Evolutionary conservation across 2,329 filamentous ascomycete genomes (phyloP).

Genomic region (Diaporthe nobilis): DNA sequence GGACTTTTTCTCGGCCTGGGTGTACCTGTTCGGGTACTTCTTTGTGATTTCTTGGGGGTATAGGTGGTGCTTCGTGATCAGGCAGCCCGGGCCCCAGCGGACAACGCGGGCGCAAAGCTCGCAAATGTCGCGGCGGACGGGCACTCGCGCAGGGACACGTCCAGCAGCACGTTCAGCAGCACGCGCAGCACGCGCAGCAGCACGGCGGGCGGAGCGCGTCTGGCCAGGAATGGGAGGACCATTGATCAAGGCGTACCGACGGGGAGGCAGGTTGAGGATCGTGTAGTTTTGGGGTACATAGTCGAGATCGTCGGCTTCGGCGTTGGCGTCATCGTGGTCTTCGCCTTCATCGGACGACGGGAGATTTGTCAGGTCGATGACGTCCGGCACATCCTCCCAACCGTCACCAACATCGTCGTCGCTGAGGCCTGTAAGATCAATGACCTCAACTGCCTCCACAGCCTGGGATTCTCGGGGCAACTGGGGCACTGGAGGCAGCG

Average conservation of each 20-base stretch:
- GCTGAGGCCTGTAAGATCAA: slow-evolving; percentile 24
- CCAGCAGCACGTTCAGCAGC: background rate
- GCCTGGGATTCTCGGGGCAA: background rate
- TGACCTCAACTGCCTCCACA: background rate
- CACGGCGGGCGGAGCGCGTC: background rate
- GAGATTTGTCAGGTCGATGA: slow-evolving; percentile 26
- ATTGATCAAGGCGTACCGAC: background rate
- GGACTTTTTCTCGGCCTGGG: background rate
- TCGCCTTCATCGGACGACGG: background rate
- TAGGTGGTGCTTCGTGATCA: slow-evolving; percentile 34
- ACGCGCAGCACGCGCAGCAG: no score
- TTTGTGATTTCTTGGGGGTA: slow-evolving; percentile 26
- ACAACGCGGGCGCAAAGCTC: slow-evolving; percentile 29
- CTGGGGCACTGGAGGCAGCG: background rate
- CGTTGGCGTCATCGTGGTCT: background rate
- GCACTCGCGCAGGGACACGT: background rate
- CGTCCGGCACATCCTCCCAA: slow-evolving; percentile 1
- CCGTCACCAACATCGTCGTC: background rate
- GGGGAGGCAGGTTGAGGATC: slow-evolving; percentile 4
- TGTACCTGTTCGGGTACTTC: background rate
- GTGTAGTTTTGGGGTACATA: background rate
- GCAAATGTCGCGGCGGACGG: slow-evolving; percentile 5
- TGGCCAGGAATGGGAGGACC: background rate
- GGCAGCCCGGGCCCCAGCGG: slow-evolving; percentile 25
- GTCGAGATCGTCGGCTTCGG: background rate